Conservation (phyloP, 2,329 filamentous ascomycete genomes). For the Cladosporium halotolerans region DNA sequence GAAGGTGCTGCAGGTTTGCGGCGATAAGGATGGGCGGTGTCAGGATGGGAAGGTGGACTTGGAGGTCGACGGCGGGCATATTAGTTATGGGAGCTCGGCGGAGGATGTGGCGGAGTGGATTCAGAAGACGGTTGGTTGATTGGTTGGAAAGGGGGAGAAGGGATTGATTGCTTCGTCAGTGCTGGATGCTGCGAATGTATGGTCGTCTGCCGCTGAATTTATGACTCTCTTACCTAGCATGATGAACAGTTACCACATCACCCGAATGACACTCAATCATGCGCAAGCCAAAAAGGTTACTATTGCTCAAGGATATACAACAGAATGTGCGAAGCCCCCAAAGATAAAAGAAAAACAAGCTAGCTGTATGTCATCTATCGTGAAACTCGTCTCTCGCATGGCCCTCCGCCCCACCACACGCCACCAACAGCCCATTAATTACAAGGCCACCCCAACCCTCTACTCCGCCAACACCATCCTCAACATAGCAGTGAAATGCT, state of each 20-base stretch:
- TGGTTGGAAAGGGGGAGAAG: not conserved
- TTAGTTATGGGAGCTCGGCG: constrained; percentile 20
- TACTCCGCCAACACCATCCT: constrained; percentile 29
- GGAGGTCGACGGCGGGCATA: constrained; percentile 18
- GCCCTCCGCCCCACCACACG: not conserved
- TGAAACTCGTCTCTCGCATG: not conserved
- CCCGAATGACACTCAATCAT: too few relatives aligned
- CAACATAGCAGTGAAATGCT: constrained; percentile 31
- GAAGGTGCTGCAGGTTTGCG: constrained; percentile 23
- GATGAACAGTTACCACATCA: not conserved
- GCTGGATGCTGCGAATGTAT: too few relatives aligned
- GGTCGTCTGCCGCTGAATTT: not conserved
- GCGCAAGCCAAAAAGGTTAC: too few relatives aligned
- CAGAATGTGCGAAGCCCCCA: too few relatives aligned
- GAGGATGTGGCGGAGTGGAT: constrained; percentile 22
- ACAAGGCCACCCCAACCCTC: not conserved
- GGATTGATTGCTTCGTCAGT: not conserved
- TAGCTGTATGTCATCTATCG: constrained; percentile 8
- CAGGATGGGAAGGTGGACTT: constrained; percentile 14
- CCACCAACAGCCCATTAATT: not conserved
- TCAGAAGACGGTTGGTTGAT: constrained; percentile 8
- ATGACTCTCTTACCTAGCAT: not conserved
- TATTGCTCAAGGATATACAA: too few relatives aligned
- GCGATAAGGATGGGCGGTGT: constrained; percentile 19
- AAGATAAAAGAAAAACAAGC: not conserved